A percentile compares a stretch with the other conserved stretches of the same genome.
phyloP scores from a whole-genome alignment of 176 grass and related monocot genomes.

The Puccinellia tenuiflora region DNA sequence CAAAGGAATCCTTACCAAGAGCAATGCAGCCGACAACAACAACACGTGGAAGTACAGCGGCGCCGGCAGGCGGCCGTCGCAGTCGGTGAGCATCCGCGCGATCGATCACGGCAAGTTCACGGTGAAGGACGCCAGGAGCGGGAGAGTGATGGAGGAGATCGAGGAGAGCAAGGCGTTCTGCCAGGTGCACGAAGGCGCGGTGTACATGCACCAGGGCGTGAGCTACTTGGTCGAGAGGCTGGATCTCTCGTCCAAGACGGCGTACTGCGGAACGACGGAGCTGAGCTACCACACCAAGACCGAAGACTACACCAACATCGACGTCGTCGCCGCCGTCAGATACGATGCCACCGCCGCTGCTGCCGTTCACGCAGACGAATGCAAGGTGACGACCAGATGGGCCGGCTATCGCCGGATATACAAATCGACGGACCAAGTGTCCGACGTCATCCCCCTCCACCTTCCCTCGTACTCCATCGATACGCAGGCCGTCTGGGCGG shows the following conservation, averaged over 20 bases:
- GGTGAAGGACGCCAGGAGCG: conserved; percentile 39
- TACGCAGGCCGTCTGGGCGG: conserved; percentile 55
- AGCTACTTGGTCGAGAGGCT: conserved; percentile 57
- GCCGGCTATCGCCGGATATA: conserved; percentile 50
- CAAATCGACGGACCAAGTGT: conserved; percentile 40
- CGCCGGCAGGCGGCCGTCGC: conserved; percentile 34
- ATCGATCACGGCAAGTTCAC: conserved; percentile 56
- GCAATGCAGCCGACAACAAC: not conserved
- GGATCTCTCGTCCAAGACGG: conserved; percentile 37
- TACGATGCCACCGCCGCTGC: conserved; percentile 2
- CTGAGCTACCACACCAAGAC: conserved; percentile 69
- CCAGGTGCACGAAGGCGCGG: conserved; percentile 67
- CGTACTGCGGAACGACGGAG: conserved; percentile 41
- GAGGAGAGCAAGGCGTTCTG: conserved; percentile 66
- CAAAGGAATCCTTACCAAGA: conserved; percentile 20
- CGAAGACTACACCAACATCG: conserved; percentile 51
- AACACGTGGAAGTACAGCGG: conserved; percentile 50
- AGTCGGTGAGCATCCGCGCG: conserved; percentile 46
- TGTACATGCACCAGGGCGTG: conserved; percentile 63
- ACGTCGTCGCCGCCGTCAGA: conserved; percentile 1
- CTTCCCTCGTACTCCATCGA: conserved; percentile 56
- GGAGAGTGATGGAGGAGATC: conserved; percentile 57
- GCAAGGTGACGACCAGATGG: conserved; percentile 53
- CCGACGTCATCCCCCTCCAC: conserved; percentile 35
- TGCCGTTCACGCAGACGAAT: conserved; percentile 31